These are phyloP conservation scores for Prunus padus DNA, from an alignment of 306 rosid species.

Conservation along the genomic window DNA sequence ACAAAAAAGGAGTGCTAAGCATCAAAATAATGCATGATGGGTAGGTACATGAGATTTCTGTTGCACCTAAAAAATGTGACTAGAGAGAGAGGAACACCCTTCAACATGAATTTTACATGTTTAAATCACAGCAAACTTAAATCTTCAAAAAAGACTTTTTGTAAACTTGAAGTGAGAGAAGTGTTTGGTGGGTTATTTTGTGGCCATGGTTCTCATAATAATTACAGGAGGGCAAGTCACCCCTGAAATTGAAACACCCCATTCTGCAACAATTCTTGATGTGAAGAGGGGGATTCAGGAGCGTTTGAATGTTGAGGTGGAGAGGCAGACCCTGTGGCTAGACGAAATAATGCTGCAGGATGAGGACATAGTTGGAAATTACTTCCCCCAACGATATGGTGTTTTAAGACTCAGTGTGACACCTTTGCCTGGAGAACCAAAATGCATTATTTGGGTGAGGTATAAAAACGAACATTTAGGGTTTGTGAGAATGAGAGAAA, in stretches of 20 bases:
- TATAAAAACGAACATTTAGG: not conserved
- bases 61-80: not conserved
- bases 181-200: not conserved
- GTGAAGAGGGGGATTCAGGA: slow-evolving; percentile 27
- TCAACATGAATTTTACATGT: not conserved
- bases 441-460: slow-evolving; percentile 26
- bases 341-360: slow-evolving; percentile 8
- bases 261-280: slow-evolving; percentile 13
- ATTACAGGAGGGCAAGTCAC: slow-evolving; percentile 25
- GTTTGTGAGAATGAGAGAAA: slow-evolving; percentile 33
- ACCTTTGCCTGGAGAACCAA: slow-evolving; percentile 5
- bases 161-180: not conserved
- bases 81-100: not conserved
- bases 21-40: no score
- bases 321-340: slow-evolving; percentile 33
- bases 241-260: slow-evolving; percentile 18
- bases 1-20: no score
- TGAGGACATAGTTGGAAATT: not conserved
- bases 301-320: slow-evolving; percentile 15
- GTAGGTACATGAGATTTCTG: not conserved
- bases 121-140: not conserved
- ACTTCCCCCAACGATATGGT: not conserved
- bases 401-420: slow-evolving; percentile 21
- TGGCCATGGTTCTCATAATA: not conserved
- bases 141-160: not conserved